Evolutionary conservation across 805 yeast genomes (phyloP), one percentile per base, ranked within the genome.

Genomic region (Maudiozyma bulderi): DNA sequence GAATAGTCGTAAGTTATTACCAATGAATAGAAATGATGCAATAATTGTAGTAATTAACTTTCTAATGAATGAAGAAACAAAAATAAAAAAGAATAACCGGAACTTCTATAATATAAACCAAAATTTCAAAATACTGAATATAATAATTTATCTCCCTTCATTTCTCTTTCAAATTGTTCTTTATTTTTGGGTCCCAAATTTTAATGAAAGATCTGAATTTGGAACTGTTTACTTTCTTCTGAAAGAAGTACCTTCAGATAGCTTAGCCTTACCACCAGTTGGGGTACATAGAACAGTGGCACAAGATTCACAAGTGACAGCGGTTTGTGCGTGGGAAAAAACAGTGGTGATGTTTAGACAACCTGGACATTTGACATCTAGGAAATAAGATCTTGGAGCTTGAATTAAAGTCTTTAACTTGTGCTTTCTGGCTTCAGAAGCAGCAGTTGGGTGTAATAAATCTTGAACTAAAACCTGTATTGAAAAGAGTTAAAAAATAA

Each of bases 291-390:
- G 85, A 59, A 93, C 97, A 61, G 96, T 88, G 62, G 98, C 84
- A 80, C 99, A 93, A 50, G 95, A 82, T 71, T 95, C 98, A 82
- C 99, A 93, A 69, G 96, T 86, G 69, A 93, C 99, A 68, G 97
- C 98, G 68, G 99, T 93, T 82, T 93, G 99, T 63, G 99, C 98
- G 76, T 93, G 99, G 59, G 98, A 91, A 86, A 93, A 93, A 63
- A 93, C 98, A 65, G 97, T 91, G 76, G 99, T 89, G 80, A 93
- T 93, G 83, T 84, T 86, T 74, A 91, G 81, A 80, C 99, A 93
- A 68, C 99, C 98, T 76, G 95, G 98, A 78, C 99, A 93, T 77
- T 91, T 93, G 66, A 93, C 99, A 73, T 93, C 99, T 96, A 93
- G 90, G 86, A 93, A 93, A 84, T 79, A 91, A 54, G 98, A 90